A percentile compares a stretch with the other conserved stretches of the same genome.
phyloP scores from a whole-genome alignment of 2,329 filamentous ascomycete species.

The Fusarium incarnatum region DNA sequence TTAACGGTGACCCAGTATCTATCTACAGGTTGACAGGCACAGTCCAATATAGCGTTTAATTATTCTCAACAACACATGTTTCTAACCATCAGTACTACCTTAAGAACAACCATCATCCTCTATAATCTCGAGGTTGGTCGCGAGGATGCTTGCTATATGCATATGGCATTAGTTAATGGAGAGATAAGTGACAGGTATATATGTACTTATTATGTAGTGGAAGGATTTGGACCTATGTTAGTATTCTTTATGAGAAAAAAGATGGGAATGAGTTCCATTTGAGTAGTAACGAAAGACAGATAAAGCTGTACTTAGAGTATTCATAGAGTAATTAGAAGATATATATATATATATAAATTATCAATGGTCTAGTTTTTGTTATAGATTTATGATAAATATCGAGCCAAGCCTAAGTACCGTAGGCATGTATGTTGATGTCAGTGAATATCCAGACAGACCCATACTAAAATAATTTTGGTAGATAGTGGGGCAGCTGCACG shows the following conservation, averaged over 20 bases:
- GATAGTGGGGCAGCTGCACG: not conserved
- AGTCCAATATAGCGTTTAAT: not conserved
- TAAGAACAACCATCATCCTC: not conserved
- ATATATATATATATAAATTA: not conserved
- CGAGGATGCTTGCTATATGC: not conserved
- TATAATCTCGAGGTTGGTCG: not conserved
- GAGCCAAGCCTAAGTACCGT: not conserved
- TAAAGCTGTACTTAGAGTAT: not conserved
- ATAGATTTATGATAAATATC: not conserved
- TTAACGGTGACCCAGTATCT: not conserved
- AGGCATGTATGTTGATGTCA: not conserved
- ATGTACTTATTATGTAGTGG: not conserved
- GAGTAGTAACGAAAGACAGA: not conserved
- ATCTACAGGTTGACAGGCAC: too few relatives aligned
- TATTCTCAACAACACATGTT: not conserved
- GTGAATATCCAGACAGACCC: not conserved
- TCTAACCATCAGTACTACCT: not conserved
- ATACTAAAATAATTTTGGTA: not conserved
- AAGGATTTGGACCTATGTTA: not conserved
- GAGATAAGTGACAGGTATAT: not conserved
- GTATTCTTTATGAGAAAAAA: not conserved
- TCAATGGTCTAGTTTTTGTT: not conserved
- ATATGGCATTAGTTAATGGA: not conserved
- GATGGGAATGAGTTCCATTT: not conserved
- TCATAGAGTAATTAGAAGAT: not conserved